phyloP scores from a whole-genome alignment of 2,329 filamentous ascomycete species.

The Coleophoma cylindrospora region DNA sequence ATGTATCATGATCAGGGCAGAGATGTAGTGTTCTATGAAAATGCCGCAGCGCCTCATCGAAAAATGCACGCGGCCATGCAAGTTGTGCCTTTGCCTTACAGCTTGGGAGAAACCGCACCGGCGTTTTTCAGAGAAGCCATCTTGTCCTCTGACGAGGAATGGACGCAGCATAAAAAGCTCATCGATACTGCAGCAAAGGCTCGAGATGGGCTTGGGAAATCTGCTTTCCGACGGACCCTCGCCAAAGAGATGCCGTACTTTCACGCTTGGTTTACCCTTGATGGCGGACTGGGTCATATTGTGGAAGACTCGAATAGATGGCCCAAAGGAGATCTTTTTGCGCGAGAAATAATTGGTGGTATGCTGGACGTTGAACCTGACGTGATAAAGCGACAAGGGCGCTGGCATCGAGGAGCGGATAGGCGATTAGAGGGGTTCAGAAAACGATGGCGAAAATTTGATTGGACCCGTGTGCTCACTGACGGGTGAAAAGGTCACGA shows the following conservation, averaged over 20 bases:
- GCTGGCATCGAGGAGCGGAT: constrained; percentile 65
- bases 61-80: constrained; percentile 82
- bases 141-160: constrained; percentile 81
- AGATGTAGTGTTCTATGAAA: constrained; percentile 96
- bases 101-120: constrained; percentile 83
- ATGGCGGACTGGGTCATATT: constrained; percentile 88
- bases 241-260: constrained; percentile 99
- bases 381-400: constrained; percentile 83
- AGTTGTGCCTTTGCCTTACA: constrained; percentile 83
- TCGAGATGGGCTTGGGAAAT: constrained; percentile 66
- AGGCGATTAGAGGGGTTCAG: constrained; percentile 70
- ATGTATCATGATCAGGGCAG: constrained; percentile 93
- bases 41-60: constrained; percentile 75
- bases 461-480: constrained; percentile 66
- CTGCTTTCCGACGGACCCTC: constrained; percentile 75
- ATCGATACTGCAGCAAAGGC: constrained; percentile 76
- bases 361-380: constrained; percentile 83
- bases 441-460: constrained; percentile 86
- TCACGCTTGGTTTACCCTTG: constrained; percentile 90
- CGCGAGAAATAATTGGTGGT: constrained; percentile 83
- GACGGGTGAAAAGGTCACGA: constrained; percentile 11
- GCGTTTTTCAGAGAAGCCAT: constrained; percentile 97
- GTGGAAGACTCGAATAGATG: constrained; percentile 82
- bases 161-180: constrained; percentile 91
- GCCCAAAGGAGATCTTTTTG: constrained; percentile 90